Percentiles rank a stretch among this genome's conserved stretches.
phyloP scores from a whole-genome alignment of 1,139 yeast species.

The Debaryomyces sp. region DNA sequence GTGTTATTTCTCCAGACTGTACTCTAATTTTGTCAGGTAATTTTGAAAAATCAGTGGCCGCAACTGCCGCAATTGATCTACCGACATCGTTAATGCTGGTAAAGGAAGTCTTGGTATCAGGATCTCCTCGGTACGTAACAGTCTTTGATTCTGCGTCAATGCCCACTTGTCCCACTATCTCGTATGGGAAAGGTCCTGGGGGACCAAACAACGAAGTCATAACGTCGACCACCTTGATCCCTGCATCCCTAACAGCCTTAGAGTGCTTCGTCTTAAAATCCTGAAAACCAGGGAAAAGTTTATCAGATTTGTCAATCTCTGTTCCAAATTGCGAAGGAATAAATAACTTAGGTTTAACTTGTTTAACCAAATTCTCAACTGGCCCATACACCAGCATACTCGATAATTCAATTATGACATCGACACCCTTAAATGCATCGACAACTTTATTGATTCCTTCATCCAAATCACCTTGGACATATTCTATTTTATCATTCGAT shows the following conservation, averaged over 20 bases:
- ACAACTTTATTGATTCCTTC: constrained; percentile 21
- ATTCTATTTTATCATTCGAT: constrained; percentile 43
- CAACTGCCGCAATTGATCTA: constrained; percentile 40
- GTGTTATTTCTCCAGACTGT: constrained; percentile 42
- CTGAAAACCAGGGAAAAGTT: constrained; percentile 37
- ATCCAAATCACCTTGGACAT: constrained; percentile 32
- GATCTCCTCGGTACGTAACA: constrained; percentile 47
- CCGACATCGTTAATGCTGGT: constrained; percentile 52
- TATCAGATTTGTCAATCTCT: constrained; percentile 31
- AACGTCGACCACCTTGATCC: constrained; percentile 56
- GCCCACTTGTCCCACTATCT: constrained; percentile 40
- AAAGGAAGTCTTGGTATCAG: constrained; percentile 31
- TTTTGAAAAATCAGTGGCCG: constrained; percentile 37
- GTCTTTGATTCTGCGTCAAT: constrained; percentile 34
- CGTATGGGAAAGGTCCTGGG: constrained; percentile 40
- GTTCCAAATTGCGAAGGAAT: constrained; percentile 68
- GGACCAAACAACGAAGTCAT: constrained; percentile 46
- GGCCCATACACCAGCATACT: constrained; percentile 24
- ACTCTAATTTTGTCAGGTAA: constrained; percentile 52
- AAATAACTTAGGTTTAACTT: constrained; percentile 52
- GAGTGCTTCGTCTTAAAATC: constrained; percentile 42
- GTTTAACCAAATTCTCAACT: constrained; percentile 36
- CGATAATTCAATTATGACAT: constrained; percentile 52
- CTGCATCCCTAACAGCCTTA: constrained; percentile 41
- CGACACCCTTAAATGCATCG: constrained; percentile 46